Percentiles rank a stretch among this genome's conserved stretches.
These are phyloP conservation scores for Dictyostelium capitatum DNA, from an alignment of 78 protist species.

Conservation along the genomic window DNA sequence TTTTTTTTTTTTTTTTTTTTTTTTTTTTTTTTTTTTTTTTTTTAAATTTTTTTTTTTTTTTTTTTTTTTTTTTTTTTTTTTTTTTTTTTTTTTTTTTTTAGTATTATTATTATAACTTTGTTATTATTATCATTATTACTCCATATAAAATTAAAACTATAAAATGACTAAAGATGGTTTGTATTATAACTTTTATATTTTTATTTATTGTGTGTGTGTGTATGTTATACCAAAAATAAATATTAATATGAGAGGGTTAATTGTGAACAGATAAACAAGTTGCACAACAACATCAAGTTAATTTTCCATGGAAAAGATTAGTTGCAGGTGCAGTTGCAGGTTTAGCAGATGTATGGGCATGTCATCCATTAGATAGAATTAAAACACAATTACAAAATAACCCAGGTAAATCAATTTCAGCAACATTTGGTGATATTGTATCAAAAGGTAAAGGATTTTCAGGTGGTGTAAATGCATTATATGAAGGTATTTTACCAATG, in stretches of 20 bases:
- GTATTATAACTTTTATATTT: too few species aligned
- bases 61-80: too few species aligned
- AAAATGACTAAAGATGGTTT: background rate
- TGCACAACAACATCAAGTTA: constrained; percentile 10
- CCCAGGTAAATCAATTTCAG: constrained; percentile 56
- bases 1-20: too few species aligned
- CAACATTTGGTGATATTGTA: constrained; percentile 62
- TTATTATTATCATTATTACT: too few species aligned
- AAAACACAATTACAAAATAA: constrained; percentile 78
- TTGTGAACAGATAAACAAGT: constrained; percentile 14
- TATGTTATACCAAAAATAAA: too few species aligned
- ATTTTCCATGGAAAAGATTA: constrained; percentile 82
- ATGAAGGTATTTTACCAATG: constrained; percentile 80
- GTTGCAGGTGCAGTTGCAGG: constrained; percentile 83
- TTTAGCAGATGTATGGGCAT: constrained; percentile 83
- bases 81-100: too few species aligned
- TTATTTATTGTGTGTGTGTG: too few species aligned
- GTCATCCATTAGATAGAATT: constrained; percentile 76
- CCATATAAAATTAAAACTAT: background rate
- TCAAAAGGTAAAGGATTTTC: constrained; percentile 57
- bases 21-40: too few species aligned
- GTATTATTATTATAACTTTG: too few species aligned
- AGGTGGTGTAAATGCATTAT: constrained; percentile 60
- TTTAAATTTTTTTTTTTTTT: too few species aligned
- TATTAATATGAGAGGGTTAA: too few species aligned